Conservation (phyloP, 257 asterid species). For the Parsonsia alboflavescens region DNA sequence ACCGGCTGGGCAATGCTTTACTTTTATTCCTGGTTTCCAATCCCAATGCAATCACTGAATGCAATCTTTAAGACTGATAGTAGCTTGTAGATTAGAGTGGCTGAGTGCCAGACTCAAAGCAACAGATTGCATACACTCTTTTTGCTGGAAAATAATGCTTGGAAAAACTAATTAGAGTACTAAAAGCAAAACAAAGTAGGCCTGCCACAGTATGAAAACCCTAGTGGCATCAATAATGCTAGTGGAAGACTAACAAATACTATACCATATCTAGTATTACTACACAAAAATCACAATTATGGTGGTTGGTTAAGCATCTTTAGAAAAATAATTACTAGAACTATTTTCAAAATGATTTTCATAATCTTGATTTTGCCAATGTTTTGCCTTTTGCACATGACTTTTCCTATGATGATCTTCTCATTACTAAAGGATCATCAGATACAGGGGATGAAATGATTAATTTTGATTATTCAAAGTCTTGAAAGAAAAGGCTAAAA, state of each 20-base stretch:
- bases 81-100: constrained; percentile 10
- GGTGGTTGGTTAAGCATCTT: no score
- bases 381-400: neutral
- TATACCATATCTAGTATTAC: neutral
- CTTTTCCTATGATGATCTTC: constrained; percentile 14
- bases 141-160: constrained; percentile 3
- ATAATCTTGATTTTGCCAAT: neutral
- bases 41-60: constrained; percentile 17
- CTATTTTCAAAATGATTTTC: no score
- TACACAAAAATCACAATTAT: neutral
- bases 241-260: neutral
- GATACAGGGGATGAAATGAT: neutral
- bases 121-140: neutral
- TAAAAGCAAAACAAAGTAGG: constrained; percentile 10
- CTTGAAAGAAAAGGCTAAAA: constrained; percentile 13
- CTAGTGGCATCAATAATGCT: neutral
- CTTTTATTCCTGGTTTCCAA: constrained; percentile 5
- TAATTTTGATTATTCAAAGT: constrained; percentile 13
- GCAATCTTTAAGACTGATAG: constrained; percentile 2
- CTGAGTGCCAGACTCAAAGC: constrained; percentile 9
- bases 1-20: constrained; percentile 5
- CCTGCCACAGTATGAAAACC: neutral
- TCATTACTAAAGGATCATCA: neutral
- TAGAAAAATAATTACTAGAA: no score
- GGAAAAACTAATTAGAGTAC: constrained; percentile 3